Conservation (phyloP, 257 asterid species). For the Eustoma russellianum region DNA sequence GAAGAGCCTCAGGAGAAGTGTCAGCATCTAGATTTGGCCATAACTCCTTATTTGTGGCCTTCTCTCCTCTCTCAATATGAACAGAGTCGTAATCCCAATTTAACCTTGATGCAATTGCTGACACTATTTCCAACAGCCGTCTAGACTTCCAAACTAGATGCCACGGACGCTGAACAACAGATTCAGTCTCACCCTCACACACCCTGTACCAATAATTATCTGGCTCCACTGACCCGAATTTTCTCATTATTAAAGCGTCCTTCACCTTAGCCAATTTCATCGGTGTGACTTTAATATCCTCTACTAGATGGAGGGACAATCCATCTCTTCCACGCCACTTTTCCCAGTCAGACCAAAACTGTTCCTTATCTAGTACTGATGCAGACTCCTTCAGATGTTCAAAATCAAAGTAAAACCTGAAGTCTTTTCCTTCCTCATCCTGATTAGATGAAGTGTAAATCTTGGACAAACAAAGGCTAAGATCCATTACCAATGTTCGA, state of each 20-base stretch:
- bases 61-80: constrained; percentile 67
- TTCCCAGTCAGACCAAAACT: constrained; percentile 62
- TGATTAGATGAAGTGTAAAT: constrained; percentile 52
- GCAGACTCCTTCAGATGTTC: constrained; percentile 71
- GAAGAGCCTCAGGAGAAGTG: constrained; percentile 47
- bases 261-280: constrained; percentile 44
- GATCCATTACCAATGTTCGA: constrained; percentile 77
- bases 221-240: constrained; percentile 62
- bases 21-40: constrained; percentile 71
- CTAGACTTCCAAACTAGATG: constrained; percentile 54
- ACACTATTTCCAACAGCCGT: constrained; percentile 50
- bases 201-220: constrained; percentile 77
- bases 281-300: constrained; percentile 53
- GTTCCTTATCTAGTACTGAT: constrained; percentile 52
- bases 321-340: constrained; percentile 47
- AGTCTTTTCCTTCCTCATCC: constrained; percentile 84
- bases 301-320: constrained; percentile 58
- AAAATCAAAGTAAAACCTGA: constrained; percentile 70
- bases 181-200: constrained; percentile 65
- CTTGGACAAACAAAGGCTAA: constrained; percentile 59
- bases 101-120: constrained; percentile 51
- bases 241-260: constrained; percentile 62
- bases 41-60: constrained; percentile 35
- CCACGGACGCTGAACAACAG: constrained; percentile 67
- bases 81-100: constrained; percentile 72